phyloP scores from a whole-genome alignment of 2,329 filamentous ascomycete genomes.

The Diaporthe citrichinensis region DNA sequence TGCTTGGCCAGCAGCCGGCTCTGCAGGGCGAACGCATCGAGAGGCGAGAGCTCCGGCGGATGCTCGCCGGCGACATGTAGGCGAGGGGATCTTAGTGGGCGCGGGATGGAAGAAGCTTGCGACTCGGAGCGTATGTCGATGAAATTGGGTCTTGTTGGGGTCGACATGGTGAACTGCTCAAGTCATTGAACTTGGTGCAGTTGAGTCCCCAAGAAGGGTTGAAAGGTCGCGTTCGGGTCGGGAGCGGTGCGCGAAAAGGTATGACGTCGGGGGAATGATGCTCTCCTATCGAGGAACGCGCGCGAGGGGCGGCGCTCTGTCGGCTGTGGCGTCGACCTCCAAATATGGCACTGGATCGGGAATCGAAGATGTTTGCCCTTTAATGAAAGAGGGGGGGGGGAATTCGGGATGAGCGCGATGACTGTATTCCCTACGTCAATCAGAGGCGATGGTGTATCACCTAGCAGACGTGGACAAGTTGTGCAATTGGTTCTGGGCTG shows the following conservation, averaged over 20 bases:
- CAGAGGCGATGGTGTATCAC: conserved; percentile 9
- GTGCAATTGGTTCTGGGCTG: conserved; percentile 28
- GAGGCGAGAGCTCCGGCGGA: conserved; percentile 90
- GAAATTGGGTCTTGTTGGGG: conserved; percentile 65
- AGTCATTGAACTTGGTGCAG: conserved; percentile 37
- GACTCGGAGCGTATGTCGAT: conserved; percentile 73
- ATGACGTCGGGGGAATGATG: conserved; percentile 38
- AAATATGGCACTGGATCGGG: not conserved
- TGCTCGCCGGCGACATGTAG: conserved; percentile 84
- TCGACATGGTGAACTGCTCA: conserved; percentile 59
- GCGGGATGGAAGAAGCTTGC: conserved; percentile 63
- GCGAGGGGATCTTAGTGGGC: conserved; percentile 78
- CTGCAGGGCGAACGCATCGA: conserved; percentile 95
- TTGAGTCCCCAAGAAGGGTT: conserved; percentile 4
- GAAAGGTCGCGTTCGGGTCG: conserved; percentile 26
- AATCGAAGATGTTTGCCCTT: not conserved
- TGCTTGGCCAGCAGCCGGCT: conserved; percentile 89
- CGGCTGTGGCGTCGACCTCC: conserved; percentile 27
- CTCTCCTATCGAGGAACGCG: conserved; percentile 34
- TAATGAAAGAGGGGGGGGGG: not conserved
- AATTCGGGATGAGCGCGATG: conserved; percentile 7
- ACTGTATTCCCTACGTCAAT: conserved; percentile 29
- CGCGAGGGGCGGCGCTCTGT: conserved; percentile 18
- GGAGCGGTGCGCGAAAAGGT: conserved; percentile 26
- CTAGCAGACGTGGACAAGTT: conserved; percentile 20